phyloP scores from a whole-genome alignment of 768 basidiomycete species.

The Pleurotus tuoliensis region DNA sequence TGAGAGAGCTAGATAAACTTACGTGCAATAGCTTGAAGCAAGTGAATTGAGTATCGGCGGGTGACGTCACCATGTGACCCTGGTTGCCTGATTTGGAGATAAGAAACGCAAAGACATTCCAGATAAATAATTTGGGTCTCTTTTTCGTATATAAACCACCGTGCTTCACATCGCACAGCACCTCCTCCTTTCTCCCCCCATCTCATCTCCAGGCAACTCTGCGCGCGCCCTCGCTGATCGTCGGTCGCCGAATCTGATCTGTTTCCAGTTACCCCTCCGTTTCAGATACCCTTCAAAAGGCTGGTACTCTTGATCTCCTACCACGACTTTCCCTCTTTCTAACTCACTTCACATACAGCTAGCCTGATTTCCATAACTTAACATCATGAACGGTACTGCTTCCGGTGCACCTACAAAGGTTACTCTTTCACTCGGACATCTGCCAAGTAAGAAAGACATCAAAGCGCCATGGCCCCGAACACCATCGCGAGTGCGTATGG shows the following conservation, averaged over 20 bases:
- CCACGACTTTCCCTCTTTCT: neutral
- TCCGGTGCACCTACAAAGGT: constrained; percentile 52
- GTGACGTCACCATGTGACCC: neutral
- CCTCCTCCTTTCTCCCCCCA: constrained; percentile 3
- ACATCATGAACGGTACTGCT: constrained; percentile 12
- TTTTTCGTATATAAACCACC: neutral
- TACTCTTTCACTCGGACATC: constrained; percentile 69
- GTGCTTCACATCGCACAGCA: constrained; percentile 1
- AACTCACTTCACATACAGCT: neutral
- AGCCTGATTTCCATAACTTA: constrained; percentile 4
- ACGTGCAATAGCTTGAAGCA: too few relatives aligned
- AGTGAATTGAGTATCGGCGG: too few relatives aligned
- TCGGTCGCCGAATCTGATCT: neutral
- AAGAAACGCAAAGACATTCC: neutral
- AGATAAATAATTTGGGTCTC: too few relatives aligned
- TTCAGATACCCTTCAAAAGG: neutral
- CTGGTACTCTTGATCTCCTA: neutral
- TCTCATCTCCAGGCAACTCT: neutral
- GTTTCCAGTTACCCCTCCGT: neutral
- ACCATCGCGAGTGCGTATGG: constrained; percentile 55
- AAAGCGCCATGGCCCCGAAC: constrained; percentile 72
- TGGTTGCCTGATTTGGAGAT: constrained; percentile 1
- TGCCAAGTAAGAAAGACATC: constrained; percentile 70
- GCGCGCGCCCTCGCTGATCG: neutral
- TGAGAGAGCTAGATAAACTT: too few relatives aligned